phyloP scores from a whole-genome alignment of 2,329 filamentous ascomycete genomes.

The Paecilomyces variotii region DNA sequence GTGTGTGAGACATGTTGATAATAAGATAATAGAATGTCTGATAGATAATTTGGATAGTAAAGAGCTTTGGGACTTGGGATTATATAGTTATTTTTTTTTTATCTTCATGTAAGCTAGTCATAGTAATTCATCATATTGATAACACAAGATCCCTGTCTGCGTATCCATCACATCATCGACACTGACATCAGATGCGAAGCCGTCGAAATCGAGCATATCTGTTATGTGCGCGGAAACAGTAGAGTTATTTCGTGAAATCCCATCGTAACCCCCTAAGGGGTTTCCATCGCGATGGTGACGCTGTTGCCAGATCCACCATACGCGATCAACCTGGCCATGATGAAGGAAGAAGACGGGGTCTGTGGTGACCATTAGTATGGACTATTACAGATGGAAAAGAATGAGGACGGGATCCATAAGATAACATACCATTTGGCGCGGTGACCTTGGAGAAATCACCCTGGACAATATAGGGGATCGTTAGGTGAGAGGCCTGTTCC shows the following conservation, averaged over 20 bases:
- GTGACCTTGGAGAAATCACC: constrained; percentile 1
- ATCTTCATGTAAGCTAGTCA: not conserved
- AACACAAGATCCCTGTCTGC: constrained; percentile 13
- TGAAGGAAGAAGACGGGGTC: constrained; percentile 24
- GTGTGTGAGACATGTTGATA: too few relatives aligned
- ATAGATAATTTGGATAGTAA: too few relatives aligned
- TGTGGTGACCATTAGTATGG: not conserved
- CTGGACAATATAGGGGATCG: not conserved
- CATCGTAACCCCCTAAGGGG: constrained; percentile 5
- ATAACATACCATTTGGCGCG: constrained; percentile 1
- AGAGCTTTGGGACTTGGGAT: too few relatives aligned
- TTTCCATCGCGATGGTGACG: constrained; percentile 5
- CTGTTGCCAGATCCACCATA: constrained; percentile 21
- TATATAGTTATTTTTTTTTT: not conserved
- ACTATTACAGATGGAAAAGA: too few relatives aligned
- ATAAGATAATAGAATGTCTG: too few relatives aligned
- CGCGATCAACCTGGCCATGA: constrained; percentile 17
- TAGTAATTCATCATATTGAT: constrained; percentile 9
- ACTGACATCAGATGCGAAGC: constrained; percentile 8
- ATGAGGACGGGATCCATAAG: not conserved
- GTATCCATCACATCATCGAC: constrained; percentile 16
- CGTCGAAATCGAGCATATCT: constrained; percentile 12
- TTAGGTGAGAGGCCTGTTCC: not conserved
- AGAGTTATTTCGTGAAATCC: constrained; percentile 2
- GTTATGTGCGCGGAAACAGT: constrained; percentile 3